Percentiles rank a stretch among this genome's conserved stretches.
Conservation (phyloP, 768 basidiomycete species). For the Tephrocybe sp. region DNA sequence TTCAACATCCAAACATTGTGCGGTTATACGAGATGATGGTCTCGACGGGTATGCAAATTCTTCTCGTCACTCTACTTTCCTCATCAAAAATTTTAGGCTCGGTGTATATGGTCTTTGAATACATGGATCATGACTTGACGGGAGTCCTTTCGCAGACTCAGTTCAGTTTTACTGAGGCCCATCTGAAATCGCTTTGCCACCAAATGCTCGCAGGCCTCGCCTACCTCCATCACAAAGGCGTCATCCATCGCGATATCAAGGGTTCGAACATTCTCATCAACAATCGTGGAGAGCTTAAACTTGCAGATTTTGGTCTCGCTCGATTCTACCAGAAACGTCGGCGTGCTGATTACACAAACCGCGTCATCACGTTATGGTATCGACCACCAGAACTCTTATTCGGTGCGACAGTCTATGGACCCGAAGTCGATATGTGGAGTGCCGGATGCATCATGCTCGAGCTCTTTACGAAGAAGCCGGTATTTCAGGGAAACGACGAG, state of each 20-base stretch:
- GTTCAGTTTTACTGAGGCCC: slow-evolving; percentile 79
- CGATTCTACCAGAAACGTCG: slow-evolving; percentile 93
- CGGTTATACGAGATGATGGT: slow-evolving; percentile 98
- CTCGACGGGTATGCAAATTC: slow-evolving; percentile 69
- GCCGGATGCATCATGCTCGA: slow-evolving; percentile 99
- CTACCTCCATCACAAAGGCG: slow-evolving; percentile 93
- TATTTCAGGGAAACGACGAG: slow-evolving; percentile 99
- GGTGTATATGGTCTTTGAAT: slow-evolving; percentile 99
- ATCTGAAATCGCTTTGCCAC: slow-evolving; percentile 92
- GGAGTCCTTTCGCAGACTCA: slow-evolving; percentile 91
- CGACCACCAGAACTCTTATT: slow-evolving; percentile 93
- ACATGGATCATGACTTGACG: slow-evolving; percentile 98
- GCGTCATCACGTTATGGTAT: slow-evolving; percentile 99
- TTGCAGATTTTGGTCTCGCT: slow-evolving; percentile 97
- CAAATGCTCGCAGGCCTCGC: slow-evolving; percentile 96
- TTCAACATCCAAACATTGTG: slow-evolving; percentile 89
- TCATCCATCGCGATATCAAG: slow-evolving; percentile 98
- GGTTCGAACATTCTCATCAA: slow-evolving; percentile 97
- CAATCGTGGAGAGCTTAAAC: slow-evolving; percentile 88
- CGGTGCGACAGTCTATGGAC: slow-evolving; percentile 94
- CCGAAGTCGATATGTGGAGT: slow-evolving; percentile 99
- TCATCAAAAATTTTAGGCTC: slow-evolving; percentile 54
- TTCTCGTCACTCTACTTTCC: slow-evolving; percentile 1
- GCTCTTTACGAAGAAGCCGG: slow-evolving; percentile 89
- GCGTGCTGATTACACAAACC: slow-evolving; percentile 95